Percentiles rank a stretch among this genome's conserved stretches.
Conservation (phyloP, 108 stramenopile species). For the Cyclotella cryptica region DNA sequence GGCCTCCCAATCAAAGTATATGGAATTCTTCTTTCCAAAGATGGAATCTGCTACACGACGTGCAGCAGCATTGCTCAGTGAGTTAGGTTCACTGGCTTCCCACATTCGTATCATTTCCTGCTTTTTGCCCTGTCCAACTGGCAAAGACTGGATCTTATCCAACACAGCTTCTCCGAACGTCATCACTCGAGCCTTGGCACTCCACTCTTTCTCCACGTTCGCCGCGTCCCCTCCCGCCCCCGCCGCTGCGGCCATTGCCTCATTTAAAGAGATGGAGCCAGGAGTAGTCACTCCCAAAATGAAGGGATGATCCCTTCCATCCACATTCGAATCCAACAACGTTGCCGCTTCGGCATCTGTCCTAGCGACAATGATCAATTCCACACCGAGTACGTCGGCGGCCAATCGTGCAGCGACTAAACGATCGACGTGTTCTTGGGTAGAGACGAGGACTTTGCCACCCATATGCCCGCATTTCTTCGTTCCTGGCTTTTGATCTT, state of each 20-base stretch:
- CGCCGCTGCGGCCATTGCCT: conserved; percentile 63
- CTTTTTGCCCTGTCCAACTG: conserved; percentile 47
- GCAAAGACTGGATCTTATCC: conserved; percentile 66
- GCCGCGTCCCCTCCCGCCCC: conserved; percentile 42
- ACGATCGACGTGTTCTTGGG: conserved; percentile 96
- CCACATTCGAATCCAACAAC: conserved; percentile 94
- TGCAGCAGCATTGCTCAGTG: conserved; percentile 84
- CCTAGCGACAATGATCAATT: conserved; percentile 88
- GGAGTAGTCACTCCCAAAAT: conserved; percentile 88
- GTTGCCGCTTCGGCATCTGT: conserved; percentile 98
- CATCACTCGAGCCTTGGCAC: conserved; percentile 71
- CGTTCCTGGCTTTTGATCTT: conserved; percentile 93
- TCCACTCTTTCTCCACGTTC: conserved; percentile 67
- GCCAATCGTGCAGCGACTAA: conserved; percentile 93
- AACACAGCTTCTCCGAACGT: conserved; percentile 89
- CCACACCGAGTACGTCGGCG: conserved; percentile 89
- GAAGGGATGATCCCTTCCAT: conserved; percentile 96
- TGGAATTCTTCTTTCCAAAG: conserved; percentile 78
- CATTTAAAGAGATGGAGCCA: conserved; percentile 66
- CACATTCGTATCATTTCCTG: conserved; percentile 70
- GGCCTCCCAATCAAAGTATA: conserved; percentile 95
- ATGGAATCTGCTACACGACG: conserved; percentile 82
- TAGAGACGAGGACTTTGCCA: conserved; percentile 93
- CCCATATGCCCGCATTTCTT: conserved; percentile 99
- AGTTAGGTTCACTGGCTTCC: conserved; percentile 82